Evolutionary conservation across 1,284 basidiomycete genomes (phyloP).

Genomic region (Hymenochaete sp.): DNA sequence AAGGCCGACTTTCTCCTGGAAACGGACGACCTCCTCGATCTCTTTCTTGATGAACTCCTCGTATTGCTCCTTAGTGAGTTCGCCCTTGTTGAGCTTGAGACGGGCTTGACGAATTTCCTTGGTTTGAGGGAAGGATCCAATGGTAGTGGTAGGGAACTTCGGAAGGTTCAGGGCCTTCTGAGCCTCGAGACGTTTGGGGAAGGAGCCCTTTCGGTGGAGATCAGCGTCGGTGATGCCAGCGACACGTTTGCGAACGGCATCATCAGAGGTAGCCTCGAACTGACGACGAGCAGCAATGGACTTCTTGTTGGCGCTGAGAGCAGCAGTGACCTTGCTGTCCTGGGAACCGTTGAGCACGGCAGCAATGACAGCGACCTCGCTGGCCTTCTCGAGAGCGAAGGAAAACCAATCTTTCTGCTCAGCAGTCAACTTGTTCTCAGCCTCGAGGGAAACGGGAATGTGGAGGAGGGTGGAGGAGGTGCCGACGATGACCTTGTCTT

Average conservation of each 20-base stretch:
- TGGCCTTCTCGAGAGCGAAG: slow-evolving; percentile 95
- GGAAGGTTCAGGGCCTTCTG: slow-evolving; percentile 91
- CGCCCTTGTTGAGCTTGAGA: slow-evolving; percentile 90
- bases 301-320: slow-evolving; percentile 80
- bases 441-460: slow-evolving; percentile 92
- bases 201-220: slow-evolving; percentile 87
- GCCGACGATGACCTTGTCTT: slow-evolving; percentile 86
- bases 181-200: slow-evolving; percentile 80
- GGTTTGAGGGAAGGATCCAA: slow-evolving; percentile 99
- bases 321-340: slow-evolving; percentile 56
- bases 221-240: slow-evolving; percentile 83
- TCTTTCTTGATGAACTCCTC: slow-evolving; percentile 99
- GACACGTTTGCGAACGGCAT: slow-evolving; percentile 92
- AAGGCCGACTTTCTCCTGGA: slow-evolving; percentile 95
- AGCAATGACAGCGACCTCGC: slow-evolving; percentile 86
- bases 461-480: slow-evolving; percentile 98
- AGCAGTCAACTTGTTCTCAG: slow-evolving; percentile 85
- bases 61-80: slow-evolving; percentile 84
- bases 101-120: slow-evolving; percentile 97
- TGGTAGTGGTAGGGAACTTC: slow-evolving; percentile 98
- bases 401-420: slow-evolving; percentile 99
- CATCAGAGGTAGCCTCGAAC: slow-evolving; percentile 94
- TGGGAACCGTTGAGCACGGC: slow-evolving; percentile 77
- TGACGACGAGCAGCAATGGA: slow-evolving; percentile 94
- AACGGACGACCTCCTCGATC: slow-evolving; percentile 87